These are phyloP conservation scores for Ambispora gerdemannii DNA, from an alignment of 192 early-diverging fungal genomes.

Conservation along the genomic window DNA sequence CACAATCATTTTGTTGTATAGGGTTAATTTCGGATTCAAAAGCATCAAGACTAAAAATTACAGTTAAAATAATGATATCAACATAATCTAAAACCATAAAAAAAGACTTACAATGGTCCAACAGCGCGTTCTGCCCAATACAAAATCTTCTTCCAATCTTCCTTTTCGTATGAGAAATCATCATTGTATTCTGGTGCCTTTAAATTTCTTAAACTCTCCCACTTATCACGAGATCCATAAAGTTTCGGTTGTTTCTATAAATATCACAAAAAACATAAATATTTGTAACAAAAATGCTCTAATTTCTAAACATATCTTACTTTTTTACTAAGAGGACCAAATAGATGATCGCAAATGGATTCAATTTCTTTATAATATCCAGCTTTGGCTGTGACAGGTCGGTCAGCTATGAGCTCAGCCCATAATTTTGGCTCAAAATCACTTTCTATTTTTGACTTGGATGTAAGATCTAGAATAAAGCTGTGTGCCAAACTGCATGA, in stretches of 20 bases:
- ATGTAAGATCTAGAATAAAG: slow-evolving; percentile 28
- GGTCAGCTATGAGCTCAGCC: slow-evolving; percentile 27
- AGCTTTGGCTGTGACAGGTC: slow-evolving; percentile 16
- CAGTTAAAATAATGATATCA: slow-evolving; percentile 14
- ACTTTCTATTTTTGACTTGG: slow-evolving; percentile 24
- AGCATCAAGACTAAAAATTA: slow-evolving; percentile 23
- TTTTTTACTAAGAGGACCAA: slow-evolving; percentile 18
- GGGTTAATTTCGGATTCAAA: slow-evolving; percentile 28
- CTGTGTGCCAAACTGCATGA: slow-evolving; percentile 21
- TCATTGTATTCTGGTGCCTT: slow-evolving; percentile 21
- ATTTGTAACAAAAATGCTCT: slow-evolving; percentile 5
- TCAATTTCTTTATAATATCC: slow-evolving; percentile 27
- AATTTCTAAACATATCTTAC: slow-evolving; percentile 12
- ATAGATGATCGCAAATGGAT: slow-evolving; percentile 29
- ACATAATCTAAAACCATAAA: neutral
- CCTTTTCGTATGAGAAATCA: slow-evolving; percentile 7
- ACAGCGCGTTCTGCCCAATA: slow-evolving; percentile 21
- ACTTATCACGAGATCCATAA: slow-evolving; percentile 18
- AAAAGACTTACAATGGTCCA: slow-evolving; percentile 29
- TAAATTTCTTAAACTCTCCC: slow-evolving; percentile 28
- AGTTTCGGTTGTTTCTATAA: slow-evolving; percentile 15
- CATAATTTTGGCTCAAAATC: slow-evolving; percentile 25
- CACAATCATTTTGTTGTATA: slow-evolving; percentile 22
- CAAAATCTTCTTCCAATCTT: neutral
- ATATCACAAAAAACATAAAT: slow-evolving; percentile 10